These are phyloP conservation scores for Trichoderma sp. DNA, from an alignment of 2,329 filamentous ascomycete genomes.

Conservation along the genomic window DNA sequence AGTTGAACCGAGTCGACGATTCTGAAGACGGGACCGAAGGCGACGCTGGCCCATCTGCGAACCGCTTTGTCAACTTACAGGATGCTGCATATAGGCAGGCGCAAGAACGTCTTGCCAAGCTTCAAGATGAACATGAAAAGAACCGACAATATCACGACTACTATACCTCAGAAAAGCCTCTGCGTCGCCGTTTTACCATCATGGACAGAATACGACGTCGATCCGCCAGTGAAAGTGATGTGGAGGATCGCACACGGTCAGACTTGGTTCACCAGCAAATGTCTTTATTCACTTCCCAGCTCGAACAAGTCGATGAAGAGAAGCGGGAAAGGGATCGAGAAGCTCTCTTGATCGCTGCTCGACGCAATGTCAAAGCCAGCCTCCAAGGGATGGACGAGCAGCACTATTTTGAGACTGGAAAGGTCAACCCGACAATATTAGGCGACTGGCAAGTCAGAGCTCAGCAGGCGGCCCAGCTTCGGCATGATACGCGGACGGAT, in stretches of 20 bases:
- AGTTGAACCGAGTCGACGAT: constrained; percentile 62
- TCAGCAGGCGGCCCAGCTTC: constrained; percentile 65
- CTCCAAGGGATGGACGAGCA: constrained; percentile 81
- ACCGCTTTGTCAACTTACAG: constrained; percentile 67
- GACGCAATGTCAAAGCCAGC: constrained; percentile 79
- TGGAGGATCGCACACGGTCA: constrained; percentile 68
- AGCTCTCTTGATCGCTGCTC: constrained; percentile 73
- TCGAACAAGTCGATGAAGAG: constrained; percentile 69
- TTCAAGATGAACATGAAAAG: constrained; percentile 69
- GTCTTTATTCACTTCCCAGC: constrained; percentile 69
- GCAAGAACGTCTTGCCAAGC: constrained; percentile 76
- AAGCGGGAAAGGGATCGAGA: constrained; percentile 77
- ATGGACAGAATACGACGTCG: constrained; percentile 61
- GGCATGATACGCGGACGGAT: constrained; percentile 61
- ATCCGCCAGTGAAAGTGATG: constrained; percentile 66
- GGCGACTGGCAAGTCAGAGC: constrained; percentile 81
- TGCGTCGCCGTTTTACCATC: constrained; percentile 50
- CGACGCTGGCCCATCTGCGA: constrained; percentile 42
- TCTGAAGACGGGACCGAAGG: constrained; percentile 45
- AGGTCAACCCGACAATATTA: constrained; percentile 66
- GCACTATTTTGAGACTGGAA: constrained; percentile 75
- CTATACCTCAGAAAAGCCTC: constrained; percentile 59
- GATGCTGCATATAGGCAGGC: constrained; percentile 86
- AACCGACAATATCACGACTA: constrained; percentile 71
- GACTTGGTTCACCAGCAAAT: constrained; percentile 76